phyloP scores from a whole-genome alignment of 2,329 filamentous ascomycete genomes.

The Curvularia verruculosa region DNA sequence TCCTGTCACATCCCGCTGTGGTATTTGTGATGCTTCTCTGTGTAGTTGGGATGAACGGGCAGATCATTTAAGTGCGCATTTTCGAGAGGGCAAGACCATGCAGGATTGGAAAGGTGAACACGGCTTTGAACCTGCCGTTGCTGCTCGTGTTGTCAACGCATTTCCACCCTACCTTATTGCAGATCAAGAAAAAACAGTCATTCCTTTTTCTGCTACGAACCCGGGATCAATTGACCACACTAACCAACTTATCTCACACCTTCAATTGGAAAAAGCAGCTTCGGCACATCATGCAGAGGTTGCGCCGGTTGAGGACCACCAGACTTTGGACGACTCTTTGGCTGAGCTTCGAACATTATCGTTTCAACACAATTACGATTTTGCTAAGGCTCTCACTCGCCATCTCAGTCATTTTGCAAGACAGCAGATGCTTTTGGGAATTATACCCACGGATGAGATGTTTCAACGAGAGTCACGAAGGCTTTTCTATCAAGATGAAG shows the following conservation, averaged over 20 bases:
- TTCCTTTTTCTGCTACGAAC: constrained; percentile 52
- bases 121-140: constrained; percentile 53
- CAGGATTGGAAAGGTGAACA: constrained; percentile 58
- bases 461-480: constrained; percentile 54
- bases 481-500: constrained; percentile 52
- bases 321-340: not conserved
- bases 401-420: constrained; percentile 52
- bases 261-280: constrained; percentile 11
- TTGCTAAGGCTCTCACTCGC: constrained; percentile 53
- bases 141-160: constrained; percentile 52
- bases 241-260: constrained; percentile 25
- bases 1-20: constrained; percentile 58
- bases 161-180: constrained; percentile 56
- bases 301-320: not conserved
- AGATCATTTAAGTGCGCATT: constrained; percentile 59
- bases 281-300: not conserved
- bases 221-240: constrained; percentile 28
- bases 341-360: constrained; percentile 6
- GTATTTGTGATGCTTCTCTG: constrained; percentile 55
- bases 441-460: constrained; percentile 56
- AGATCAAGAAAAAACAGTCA: constrained; percentile 46
- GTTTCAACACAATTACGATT: constrained; percentile 33
- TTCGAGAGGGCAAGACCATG: constrained; percentile 58
- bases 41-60: constrained; percentile 54
- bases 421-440: constrained; percentile 43